Evolutionary conservation across 2,329 filamentous ascomycete genomes (phyloP).

Genomic region (Drechmeria coniospora): DNA sequence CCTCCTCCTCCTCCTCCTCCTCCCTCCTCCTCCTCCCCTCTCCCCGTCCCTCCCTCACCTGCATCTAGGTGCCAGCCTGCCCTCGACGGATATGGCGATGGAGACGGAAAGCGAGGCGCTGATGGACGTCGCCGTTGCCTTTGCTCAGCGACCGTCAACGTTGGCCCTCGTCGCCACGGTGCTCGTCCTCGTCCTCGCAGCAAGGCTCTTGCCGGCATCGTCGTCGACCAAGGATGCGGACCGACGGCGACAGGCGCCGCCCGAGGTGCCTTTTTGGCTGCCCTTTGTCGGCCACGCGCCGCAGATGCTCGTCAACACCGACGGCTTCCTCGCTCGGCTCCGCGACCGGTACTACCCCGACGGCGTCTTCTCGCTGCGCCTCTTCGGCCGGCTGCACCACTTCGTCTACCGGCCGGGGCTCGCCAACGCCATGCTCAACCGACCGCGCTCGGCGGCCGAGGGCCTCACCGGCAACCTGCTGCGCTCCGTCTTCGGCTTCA

Average conservation of each 20-base stretch:
- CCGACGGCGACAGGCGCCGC: slow-evolving; percentile 8
- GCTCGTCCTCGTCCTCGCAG: slow-evolving; percentile 12
- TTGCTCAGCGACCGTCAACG: slow-evolving; percentile 9
- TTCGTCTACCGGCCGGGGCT: slow-evolving; percentile 19
- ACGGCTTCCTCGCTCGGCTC: slow-evolving; percentile 15
- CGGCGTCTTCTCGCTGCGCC: slow-evolving; percentile 19
- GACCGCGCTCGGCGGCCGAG: slow-evolving; percentile 12
- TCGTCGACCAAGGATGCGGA: not conserved
- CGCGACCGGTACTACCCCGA: slow-evolving; percentile 16
- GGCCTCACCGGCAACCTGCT: slow-evolving; percentile 12
- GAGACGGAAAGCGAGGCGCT: not conserved
- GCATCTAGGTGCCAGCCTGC: too few species aligned
- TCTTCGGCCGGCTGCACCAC: slow-evolving; percentile 17
- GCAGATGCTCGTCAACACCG: slow-evolving; percentile 14
- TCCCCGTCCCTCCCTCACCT: too few species aligned
- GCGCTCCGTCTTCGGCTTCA: slow-evolving; percentile 17
- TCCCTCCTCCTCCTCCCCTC: too few species aligned
- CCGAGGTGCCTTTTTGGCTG: slow-evolving; percentile 18
- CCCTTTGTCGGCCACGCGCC: slow-evolving; percentile 21
- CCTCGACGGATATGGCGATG: too few species aligned
- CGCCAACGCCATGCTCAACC: slow-evolving; percentile 12
- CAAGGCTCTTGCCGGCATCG: slow-evolving; percentile 6
- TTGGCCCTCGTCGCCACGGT: slow-evolving; percentile 10
- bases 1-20: too few species aligned
- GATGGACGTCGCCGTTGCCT: slow-evolving; percentile 3